phyloP scores from a whole-genome alignment of 2,329 filamentous ascomycete genomes.

The Aspergillus japonicus region DNA sequence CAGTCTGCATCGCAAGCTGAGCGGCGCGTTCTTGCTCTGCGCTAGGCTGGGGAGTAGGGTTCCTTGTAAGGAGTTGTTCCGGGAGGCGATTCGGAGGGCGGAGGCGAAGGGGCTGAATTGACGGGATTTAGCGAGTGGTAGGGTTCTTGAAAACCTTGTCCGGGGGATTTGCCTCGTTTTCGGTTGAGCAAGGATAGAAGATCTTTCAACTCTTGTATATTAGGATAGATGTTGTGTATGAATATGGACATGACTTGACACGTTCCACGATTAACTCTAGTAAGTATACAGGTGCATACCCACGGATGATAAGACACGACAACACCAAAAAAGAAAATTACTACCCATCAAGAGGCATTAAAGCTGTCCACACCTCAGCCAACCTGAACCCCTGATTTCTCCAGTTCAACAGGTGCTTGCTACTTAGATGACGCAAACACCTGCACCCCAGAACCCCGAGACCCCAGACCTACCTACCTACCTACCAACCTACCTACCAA shows the following conservation, averaged over 20 bases:
- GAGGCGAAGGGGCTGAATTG: constrained; percentile 18
- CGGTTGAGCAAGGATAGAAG: not conserved
- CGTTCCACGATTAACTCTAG: not conserved
- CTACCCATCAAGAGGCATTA: no score
- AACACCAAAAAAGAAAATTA: not conserved
- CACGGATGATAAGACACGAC: not conserved
- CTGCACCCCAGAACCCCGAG: no score
- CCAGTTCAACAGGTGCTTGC: no score
- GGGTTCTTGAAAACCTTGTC: not conserved
- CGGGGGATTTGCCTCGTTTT: not conserved
- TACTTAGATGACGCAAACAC: no score
- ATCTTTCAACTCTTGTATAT: constrained; percentile 4
- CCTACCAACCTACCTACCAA: not conserved
- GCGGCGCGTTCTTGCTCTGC: constrained; percentile 90
- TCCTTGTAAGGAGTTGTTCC: constrained; percentile 75
- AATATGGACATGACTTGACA: not conserved
- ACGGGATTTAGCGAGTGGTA: not conserved
- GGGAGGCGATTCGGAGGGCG: constrained; percentile 32
- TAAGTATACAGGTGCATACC: not conserved
- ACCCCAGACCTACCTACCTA: no score
- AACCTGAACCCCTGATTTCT: no score
- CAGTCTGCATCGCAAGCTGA: constrained; percentile 88
- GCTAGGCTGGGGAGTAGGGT: constrained; percentile 82
- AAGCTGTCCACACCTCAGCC: no score
- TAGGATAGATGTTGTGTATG: not conserved